Base-by-base conservation (phyloP, 495 filamentous ascomycete species). In the Haplographium delicatum region DNA sequence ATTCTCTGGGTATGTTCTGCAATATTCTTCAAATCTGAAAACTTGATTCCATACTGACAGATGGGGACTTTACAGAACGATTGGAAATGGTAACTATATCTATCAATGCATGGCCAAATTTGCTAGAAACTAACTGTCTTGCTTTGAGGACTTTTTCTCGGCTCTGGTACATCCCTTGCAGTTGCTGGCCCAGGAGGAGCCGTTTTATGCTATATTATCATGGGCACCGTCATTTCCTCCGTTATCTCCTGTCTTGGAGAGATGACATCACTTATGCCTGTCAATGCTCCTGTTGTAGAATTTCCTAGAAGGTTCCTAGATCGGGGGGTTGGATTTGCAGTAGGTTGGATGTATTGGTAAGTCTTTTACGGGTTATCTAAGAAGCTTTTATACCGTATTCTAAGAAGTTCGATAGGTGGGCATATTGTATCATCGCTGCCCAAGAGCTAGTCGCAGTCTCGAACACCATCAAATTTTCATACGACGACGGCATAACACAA, bases 331-430 rank as follows among this genome's bases (percentile, higher is more conserved):
- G 74, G 74, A 7, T 75, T 72, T 62, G 72, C 71, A 7, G 65
- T 70, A n/a, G 74, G 72, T 0, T 82, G 74, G 74, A 71, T 74
- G 38, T 74, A 75, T 34, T 82, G 78, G 78, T 76, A 44, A 52
- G 61, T 7, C 11, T n/a, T n/a, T n/a, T n/a, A n/a, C n/a, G n/a
- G n/a, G n/a, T n/a, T n/a, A n/a, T n/a, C n/a, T n/a, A n/a, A n/a
- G n/a, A n/a, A n/a, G n/a, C n/a, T n/a, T n/a, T n/a, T n/a, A n/a
- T n/a, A n/a, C n/a, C n/a, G n/a, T n/a, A n/a, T n/a, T n/a, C n/a
- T n/a, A n/a, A n/a, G n/a, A 49, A 3, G 8, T 28, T 37, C 8
- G 38, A 3, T 38, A 75, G 70, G 68, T 76, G 72, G 53, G 70
- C 69, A 2, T 76, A 67, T 46, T 69, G 47, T 18, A 45, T 58